Percentiles rank a stretch among this genome's conserved stretches.
Conservation (phyloP, 140 eudicot species). For the Anethum foeniculum region DNA sequence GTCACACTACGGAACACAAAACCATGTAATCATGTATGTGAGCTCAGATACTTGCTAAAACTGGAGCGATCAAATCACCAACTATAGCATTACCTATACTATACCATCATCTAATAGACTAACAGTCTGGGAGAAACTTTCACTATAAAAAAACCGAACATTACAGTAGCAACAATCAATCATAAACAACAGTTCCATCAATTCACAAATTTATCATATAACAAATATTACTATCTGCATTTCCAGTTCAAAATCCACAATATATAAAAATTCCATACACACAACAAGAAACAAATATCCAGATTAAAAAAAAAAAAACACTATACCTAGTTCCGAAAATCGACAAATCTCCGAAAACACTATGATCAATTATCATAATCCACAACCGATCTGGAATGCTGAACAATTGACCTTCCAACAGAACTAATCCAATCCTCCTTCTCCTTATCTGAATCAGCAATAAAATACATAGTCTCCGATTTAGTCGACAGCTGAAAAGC, state of each 20-base stretch:
- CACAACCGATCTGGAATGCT: conserved; percentile 57
- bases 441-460: conserved; percentile 72
- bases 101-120: too few relatives aligned
- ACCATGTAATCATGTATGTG: neutral
- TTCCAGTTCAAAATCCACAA: neutral
- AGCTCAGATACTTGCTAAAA: neutral
- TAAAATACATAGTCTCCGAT: conserved; percentile 60
- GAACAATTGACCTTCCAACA: conserved; percentile 66
- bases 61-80: neutral
- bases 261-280: neutral
- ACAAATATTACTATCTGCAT: neutral
- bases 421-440: conserved; percentile 81
- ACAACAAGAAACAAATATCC: neutral
- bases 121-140: too few relatives aligned
- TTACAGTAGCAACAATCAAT: neutral
- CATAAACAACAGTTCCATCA: neutral
- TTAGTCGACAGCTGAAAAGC: conserved; percentile 65
- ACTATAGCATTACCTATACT: neutral
- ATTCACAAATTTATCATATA: neutral
- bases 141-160: neutral
- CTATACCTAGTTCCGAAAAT: neutral
- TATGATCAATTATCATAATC: conserved; percentile 58
- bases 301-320: neutral
- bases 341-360: neutral
- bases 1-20: neutral